phyloP scores from a whole-genome alignment of 2,329 filamentous ascomycete genomes.

The Saccharata proteae region DNA sequence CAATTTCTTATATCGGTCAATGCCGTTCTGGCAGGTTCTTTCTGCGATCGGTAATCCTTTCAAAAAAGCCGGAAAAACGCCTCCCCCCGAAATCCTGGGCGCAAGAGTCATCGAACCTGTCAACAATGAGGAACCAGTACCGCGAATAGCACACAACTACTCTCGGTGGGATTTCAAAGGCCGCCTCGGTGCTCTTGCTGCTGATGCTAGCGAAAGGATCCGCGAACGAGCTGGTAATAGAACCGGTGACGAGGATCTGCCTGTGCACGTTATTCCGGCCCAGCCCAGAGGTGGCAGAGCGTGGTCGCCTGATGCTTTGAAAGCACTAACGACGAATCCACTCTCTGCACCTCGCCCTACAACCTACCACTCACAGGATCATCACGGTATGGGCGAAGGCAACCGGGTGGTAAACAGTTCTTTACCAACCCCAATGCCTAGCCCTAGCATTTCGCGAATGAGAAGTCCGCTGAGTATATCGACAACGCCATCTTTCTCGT shows the following conservation, averaged over 20 bases:
- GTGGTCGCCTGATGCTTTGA: slow-evolving; percentile 37
- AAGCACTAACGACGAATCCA: no score
- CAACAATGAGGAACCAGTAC: slow-evolving; percentile 16
- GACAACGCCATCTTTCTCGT: no score
- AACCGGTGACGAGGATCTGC: slow-evolving; percentile 31
- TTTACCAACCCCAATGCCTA: no score
- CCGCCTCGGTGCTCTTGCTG: slow-evolving; percentile 36
- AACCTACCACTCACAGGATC: no score
- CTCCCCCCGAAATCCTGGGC: slow-evolving; percentile 47
- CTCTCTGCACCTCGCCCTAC: no score
- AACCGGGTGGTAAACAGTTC: no score
- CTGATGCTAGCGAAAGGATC: slow-evolving; percentile 35
- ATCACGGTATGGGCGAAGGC: no score
- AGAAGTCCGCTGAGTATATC: no score
- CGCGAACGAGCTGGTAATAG: slow-evolving; percentile 20
- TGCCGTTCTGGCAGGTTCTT: no score
- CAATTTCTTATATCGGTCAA: no score
- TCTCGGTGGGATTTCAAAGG: slow-evolving; percentile 32
- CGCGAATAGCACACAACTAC: slow-evolving; percentile 24
- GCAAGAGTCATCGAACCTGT: slow-evolving; percentile 39
- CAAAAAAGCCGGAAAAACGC: slow-evolving; percentile 43
- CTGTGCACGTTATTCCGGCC: slow-evolving; percentile 50
- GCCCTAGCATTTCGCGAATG: no score
- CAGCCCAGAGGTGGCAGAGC: slow-evolving; percentile 40
- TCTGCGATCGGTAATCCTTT: slow-evolving; percentile 44